These are phyloP conservation scores for Aspergillus egyptiacus DNA, from an alignment of 495 filamentous ascomycete species.

Conservation along the genomic window DNA sequence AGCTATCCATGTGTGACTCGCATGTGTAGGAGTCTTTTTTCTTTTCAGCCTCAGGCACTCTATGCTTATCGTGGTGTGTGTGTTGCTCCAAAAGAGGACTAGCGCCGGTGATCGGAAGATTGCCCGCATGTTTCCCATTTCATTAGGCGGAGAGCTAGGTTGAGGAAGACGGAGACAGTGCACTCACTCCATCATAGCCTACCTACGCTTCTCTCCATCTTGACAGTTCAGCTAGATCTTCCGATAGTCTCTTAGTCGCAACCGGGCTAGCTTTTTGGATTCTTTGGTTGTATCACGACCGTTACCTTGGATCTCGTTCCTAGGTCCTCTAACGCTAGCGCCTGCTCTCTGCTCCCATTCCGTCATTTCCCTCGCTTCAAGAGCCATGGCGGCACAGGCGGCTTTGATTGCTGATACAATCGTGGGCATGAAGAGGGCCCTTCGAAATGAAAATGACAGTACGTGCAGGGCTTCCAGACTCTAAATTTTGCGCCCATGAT, in stretches of 20 bases:
- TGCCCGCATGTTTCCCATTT: conserved; percentile 28
- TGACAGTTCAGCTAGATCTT: not conserved
- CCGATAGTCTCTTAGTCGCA: not conserved
- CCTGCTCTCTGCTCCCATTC: conserved; percentile 3
- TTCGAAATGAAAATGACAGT: conserved; percentile 59
- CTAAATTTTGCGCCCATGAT: not conserved
- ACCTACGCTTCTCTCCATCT: not conserved
- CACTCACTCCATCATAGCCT: not conserved
- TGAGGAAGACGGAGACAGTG: not conserved
- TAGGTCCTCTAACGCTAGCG: not conserved
- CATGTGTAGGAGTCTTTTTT: no score
- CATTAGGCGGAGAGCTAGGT: conserved; percentile 23
- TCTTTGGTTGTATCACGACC: not conserved
- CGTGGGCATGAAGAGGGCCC: conserved; percentile 66
- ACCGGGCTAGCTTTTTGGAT: not conserved
- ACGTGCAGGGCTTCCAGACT: conserved; percentile 10
- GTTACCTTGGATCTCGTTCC: not conserved
- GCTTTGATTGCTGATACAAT: conserved; percentile 67
- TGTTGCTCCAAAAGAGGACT: conserved; percentile 28
- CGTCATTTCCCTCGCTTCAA: conserved; percentile 3
- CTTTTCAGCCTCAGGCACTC: conserved; percentile 1
- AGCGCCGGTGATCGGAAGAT: conserved; percentile 28
- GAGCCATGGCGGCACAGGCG: conserved; percentile 65
- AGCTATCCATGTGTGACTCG: no score
- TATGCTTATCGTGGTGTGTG: not conserved